These are phyloP conservation scores for Talaromyces sp. DNA, from an alignment of 2,329 filamentous ascomycete genomes.

Conservation along the genomic window DNA sequence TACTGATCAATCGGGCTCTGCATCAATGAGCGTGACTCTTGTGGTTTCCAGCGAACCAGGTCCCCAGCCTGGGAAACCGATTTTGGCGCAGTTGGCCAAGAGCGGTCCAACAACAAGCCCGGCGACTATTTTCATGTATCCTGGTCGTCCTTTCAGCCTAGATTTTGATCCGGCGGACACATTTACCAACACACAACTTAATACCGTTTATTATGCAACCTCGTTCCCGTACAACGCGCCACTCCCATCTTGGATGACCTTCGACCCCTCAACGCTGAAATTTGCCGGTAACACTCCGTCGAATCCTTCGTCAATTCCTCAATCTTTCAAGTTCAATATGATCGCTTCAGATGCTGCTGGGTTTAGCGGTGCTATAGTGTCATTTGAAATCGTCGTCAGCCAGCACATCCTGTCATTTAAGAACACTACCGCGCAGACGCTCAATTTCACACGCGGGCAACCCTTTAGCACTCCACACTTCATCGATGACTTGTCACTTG, in stretches of 20 bases:
- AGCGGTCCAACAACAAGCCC: slow-evolving; percentile 34
- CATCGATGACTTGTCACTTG: slow-evolving; percentile 49
- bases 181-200: slow-evolving; percentile 53
- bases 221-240: slow-evolving; percentile 68
- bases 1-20: slow-evolving; percentile 59
- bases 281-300: slow-evolving; percentile 69
- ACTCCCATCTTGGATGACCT: slow-evolving; percentile 77
- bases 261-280: slow-evolving; percentile 57
- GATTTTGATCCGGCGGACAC: slow-evolving; percentile 60
- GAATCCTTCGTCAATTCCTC: slow-evolving; percentile 60
- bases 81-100: slow-evolving; percentile 31
- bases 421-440: slow-evolving; percentile 49
- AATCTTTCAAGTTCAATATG: slow-evolving; percentile 65
- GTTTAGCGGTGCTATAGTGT: slow-evolving; percentile 61
- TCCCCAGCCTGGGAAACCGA: slow-evolving; percentile 27
- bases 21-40: slow-evolving; percentile 61
- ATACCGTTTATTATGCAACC: slow-evolving; percentile 69
- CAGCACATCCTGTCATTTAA: slow-evolving; percentile 61
- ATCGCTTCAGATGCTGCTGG: slow-evolving; percentile 76
- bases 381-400: slow-evolving; percentile 68
- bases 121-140: slow-evolving; percentile 32
- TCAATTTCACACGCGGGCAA: slow-evolving; percentile 54
- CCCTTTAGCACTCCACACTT: slow-evolving; percentile 52
- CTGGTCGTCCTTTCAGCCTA: slow-evolving; percentile 55
- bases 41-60: slow-evolving; percentile 55